These are phyloP conservation scores for Neurospora intermedia DNA, from an alignment of 495 filamentous ascomycete genomes.

Conservation along the genomic window DNA sequence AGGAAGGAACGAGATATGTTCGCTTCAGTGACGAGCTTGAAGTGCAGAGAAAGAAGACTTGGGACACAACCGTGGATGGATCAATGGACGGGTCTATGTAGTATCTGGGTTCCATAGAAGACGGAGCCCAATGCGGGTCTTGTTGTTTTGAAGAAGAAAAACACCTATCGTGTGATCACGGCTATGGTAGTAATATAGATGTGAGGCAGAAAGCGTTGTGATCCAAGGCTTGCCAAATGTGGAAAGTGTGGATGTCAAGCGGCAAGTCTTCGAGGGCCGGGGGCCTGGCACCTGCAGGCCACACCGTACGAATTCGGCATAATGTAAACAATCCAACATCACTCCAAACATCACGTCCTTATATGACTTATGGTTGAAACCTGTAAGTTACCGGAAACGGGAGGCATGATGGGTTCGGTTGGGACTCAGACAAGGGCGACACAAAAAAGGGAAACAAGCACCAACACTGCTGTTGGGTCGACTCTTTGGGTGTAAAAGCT, in stretches of 20 bases:
- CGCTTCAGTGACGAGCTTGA: neutral
- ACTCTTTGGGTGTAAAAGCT: neutral
- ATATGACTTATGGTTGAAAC: neutral
- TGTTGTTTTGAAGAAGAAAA: no score
- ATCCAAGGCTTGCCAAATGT: neutral
- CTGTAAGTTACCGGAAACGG: neutral
- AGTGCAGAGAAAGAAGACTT: neutral
- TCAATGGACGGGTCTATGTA: no score
- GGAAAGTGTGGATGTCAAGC: neutral
- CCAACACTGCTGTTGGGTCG: neutral
- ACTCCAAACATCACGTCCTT: neutral
- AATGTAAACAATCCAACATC: neutral
- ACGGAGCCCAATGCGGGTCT: no score
- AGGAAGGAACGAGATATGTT: neutral
- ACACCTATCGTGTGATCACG: no score
- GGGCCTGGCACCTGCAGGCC: neutral
- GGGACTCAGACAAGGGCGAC: neutral
- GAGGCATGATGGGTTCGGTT: neutral
- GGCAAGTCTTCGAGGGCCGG: neutral
- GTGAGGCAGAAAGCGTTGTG: no score
- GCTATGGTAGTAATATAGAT: no score
- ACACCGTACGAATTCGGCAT: neutral
- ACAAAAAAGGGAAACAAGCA: neutral
- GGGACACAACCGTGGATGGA: neutral
- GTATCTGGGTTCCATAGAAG: no score